Evolutionary conservation across 768 basidiomycete species (phyloP).

Genomic region (Termitomyces titanicus): DNA sequence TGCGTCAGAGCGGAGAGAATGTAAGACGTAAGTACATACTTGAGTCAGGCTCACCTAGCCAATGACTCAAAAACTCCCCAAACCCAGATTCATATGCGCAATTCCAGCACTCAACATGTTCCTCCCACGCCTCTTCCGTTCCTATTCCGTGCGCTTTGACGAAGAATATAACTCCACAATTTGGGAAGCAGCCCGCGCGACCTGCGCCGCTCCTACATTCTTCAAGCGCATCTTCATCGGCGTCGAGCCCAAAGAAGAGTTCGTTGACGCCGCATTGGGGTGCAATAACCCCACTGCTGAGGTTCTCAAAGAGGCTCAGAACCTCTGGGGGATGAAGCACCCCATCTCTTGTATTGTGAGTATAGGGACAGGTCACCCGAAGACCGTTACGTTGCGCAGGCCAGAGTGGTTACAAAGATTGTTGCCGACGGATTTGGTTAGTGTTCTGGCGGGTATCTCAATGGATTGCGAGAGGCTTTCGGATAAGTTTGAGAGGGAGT

Average conservation of each 20-base stretch:
- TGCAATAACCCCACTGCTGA: constrained; percentile 11
- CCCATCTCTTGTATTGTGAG: constrained; percentile 6
- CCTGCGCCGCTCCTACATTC: constrained; percentile 22
- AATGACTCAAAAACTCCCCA: no score
- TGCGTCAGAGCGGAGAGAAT: neutral
- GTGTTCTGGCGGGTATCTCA: neutral
- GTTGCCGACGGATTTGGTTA: neutral
- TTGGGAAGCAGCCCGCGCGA: constrained; percentile 27
- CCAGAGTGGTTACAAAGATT: neutral
- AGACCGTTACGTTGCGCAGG: neutral
- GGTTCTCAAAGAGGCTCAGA: constrained; percentile 4
- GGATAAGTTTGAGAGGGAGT: neutral
- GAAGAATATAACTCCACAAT: constrained; percentile 14
- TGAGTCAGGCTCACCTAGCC: no score
- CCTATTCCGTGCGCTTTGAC: constrained; percentile 2
- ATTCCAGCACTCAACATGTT: constrained; percentile 2
- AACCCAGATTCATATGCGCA: constrained; percentile 5
- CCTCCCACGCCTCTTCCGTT: constrained; percentile 6
- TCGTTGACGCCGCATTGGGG: constrained; percentile 10
- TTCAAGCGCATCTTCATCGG: constrained; percentile 19
- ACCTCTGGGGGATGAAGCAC: neutral
- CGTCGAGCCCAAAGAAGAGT: neutral
- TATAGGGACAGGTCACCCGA: constrained; percentile 8
- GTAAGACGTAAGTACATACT: constrained; percentile 6
- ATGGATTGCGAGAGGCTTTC: constrained; percentile 7